Percentiles rank a stretch among this genome's conserved stretches.
These are phyloP conservation scores for Endocladia muricata DNA, from an alignment of 31 red algal species.

Conservation along the genomic window DNA sequence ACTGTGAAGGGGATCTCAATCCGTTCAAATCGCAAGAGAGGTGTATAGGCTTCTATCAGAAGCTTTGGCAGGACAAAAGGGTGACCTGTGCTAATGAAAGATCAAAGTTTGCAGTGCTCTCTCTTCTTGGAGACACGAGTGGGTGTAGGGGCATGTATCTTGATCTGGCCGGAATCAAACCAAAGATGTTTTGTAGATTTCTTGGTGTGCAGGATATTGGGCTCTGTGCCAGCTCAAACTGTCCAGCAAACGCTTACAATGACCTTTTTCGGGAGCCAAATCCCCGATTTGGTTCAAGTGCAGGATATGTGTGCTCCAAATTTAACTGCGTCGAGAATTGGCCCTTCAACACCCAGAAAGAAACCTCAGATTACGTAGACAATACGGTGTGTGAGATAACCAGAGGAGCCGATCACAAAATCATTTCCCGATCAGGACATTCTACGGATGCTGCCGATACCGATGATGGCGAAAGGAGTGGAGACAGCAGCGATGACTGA, in stretches of 20 bases:
- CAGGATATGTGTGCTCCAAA: conserved; percentile 3
- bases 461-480: too few relatives aligned
- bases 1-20: not conserved
- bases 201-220: not conserved
- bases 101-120: not conserved
- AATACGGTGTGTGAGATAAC: too few relatives aligned
- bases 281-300: conserved; percentile 19
- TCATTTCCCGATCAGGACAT: too few relatives aligned
- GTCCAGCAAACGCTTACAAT: not conserved
- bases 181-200: conserved; percentile 12
- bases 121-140: conserved; percentile 22
- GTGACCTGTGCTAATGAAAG: conserved; percentile 17
- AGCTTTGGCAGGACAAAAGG: not conserved
- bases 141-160: conserved; percentile 19
- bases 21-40: not conserved
- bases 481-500: too few relatives aligned
- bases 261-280: conserved; percentile 16
- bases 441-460: too few relatives aligned
- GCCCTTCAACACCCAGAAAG: too few relatives aligned
- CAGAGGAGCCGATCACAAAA: too few relatives aligned
- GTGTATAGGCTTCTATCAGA: conserved; percentile 4
- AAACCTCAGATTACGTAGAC: too few relatives aligned
- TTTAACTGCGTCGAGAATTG: conserved; percentile 8
- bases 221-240: not conserved
- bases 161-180: not conserved